Base-by-base conservation (phyloP, 2,329 filamentous ascomycete species). In the Penicillium sp. region DNA sequence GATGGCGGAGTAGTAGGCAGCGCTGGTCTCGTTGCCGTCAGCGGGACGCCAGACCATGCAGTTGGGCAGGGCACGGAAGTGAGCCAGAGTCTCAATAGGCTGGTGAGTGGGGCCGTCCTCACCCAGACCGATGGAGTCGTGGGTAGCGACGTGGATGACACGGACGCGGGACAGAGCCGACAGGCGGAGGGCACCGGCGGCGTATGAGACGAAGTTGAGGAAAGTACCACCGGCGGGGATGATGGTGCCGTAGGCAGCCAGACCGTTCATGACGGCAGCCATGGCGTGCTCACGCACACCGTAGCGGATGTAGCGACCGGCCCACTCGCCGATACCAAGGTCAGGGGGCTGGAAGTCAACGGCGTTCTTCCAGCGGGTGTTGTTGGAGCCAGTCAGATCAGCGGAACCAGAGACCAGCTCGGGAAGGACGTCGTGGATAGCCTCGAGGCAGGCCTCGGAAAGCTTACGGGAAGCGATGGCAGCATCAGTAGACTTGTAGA, bases 1-100 rank as follows among this genome's bases (percentile, higher is more conserved):
- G 68, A 99, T 82, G 50, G 93, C 91, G 72, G 96, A 84, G 82
- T 97, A 97, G 87, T 97, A 99, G 68, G 94, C 93, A 72, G 92
- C 93, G 75, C 90, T 95, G 71, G 90, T 94, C 89, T 99, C 94
- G 83, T 97, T 97, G 73, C 93, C 93, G 74, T 97, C 94, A 71
- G 94, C 93, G 68, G 94, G 94, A 75, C 94, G 93, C 94, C 94
- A 97, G 72, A 97, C 93, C 91, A 97, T 96, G 84, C 89, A 90
- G 89, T 99, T 99, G 75, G 94, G 94, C 69, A 97, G 86, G 66
- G 94, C 94, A 77, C 94, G 93, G 91, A 97, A 97, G 82, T 97
- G 94, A 60, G 93, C 89, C 64, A 97, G 87, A 45, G 92, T 96
- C 87, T 99, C 94, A 70, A 99, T 96, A 77, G 94, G 94, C 86